A percentile compares a stretch with the other conserved stretches of the same genome.
phyloP scores from a whole-genome alignment of 441 rosid genomes.

The Capsella rubella region DNA sequence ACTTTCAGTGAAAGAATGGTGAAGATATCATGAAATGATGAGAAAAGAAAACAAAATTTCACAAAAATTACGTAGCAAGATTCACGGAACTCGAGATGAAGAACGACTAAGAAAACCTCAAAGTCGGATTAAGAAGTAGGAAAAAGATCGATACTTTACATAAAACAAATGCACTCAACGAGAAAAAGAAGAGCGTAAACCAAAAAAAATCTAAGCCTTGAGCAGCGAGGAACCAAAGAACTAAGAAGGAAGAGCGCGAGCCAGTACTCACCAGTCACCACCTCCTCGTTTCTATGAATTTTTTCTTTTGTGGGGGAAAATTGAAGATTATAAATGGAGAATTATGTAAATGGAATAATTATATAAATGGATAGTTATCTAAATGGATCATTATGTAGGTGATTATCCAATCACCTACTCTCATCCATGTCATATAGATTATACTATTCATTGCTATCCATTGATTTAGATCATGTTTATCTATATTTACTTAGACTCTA shows the following conservation, averaged over 20 bases:
- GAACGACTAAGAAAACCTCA: neutral
- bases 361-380: too few species aligned
- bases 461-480: too few species aligned
- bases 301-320: neutral
- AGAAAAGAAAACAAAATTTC: neutral
- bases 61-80: neutral
- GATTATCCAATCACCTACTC: too few species aligned
- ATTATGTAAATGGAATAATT: too few species aligned
- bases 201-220: neutral
- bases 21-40: neutral
- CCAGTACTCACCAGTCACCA: neutral
- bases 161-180: neutral
- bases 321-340: neutral
- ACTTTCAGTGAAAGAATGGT: neutral
- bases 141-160: slow-evolving; percentile 1
- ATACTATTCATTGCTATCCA: too few species aligned
- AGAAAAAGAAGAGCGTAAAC: neutral
- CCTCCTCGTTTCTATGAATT: neutral
- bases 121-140: neutral
- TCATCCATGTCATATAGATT: too few species aligned
- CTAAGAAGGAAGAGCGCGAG: neutral
- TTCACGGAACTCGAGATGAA: neutral
- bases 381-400: too few species aligned
- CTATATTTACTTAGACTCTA: too few species aligned
- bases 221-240: neutral